A percentile compares a stretch with the other conserved stretches of the same genome.
Conservation (phyloP, 495 filamentous ascomycete species). For the Elaphomyces granulatus region DNA sequence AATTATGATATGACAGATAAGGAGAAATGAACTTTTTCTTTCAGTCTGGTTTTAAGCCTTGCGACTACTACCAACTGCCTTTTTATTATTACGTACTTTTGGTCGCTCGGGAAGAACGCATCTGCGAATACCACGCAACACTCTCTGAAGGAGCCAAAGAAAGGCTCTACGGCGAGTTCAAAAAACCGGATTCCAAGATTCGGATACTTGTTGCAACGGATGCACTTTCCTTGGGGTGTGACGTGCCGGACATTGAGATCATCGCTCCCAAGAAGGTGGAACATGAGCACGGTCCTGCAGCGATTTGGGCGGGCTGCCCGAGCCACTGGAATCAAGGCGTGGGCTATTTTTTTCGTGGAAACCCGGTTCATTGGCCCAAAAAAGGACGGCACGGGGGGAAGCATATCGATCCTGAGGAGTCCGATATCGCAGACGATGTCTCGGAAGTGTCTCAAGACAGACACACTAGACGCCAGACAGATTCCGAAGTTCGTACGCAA, state of each 20-base stretch:
- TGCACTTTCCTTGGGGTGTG: not conserved
- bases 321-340: not conserved
- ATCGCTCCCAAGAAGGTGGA: not conserved
- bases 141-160: too few relatives aligned
- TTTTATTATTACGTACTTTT: too few relatives aligned
- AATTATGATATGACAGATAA: too few relatives aligned
- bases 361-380: not conserved
- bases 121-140: not conserved
- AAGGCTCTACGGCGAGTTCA: not conserved
- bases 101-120: too few relatives aligned
- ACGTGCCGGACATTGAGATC: not conserved
- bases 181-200: not conserved
- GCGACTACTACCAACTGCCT: too few relatives aligned
- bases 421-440: not conserved
- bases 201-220: not conserved
- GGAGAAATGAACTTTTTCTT: too few relatives aligned
- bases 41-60: too few relatives aligned
- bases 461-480: not conserved
- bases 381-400: not conserved
- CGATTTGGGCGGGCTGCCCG: too few relatives aligned
- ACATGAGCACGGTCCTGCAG: too few relatives aligned
- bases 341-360: not conserved
- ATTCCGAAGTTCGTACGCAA: not conserved
- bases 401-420: not conserved
- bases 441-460: too few relatives aligned